Base-by-base conservation (phyloP, 305 asterid genomes). In the Petunia hybrid region DNA sequence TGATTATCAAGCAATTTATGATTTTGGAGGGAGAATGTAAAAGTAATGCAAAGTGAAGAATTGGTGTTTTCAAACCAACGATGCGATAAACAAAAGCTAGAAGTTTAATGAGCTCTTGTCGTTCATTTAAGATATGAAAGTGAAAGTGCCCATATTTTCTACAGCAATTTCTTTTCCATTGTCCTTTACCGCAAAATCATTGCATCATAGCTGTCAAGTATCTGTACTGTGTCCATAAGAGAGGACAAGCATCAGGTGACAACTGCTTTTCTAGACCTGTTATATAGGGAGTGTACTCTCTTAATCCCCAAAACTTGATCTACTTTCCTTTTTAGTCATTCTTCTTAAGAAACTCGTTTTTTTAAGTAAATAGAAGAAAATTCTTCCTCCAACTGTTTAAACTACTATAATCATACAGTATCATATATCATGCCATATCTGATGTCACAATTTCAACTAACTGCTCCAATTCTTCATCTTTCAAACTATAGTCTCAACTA, bases 231-330 rank as follows among this genome's bases (percentile, higher is more conserved):
- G 48, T 39, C 73, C 48, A 65, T 39, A 39, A 40, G 10, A 65
- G 10, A 74, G 64, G 48, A 38, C 64, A 74, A 74, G 78, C 48
- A 74, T 53, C 78, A 12, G 46, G 6, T 51, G 46, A 36, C 13
- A 53, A 36, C 64, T 74, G 64, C 46, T 74, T 53, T 53, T 74
- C 64, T 40, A 53, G 36, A 74, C 78, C 48, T 74, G 31, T 53
- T 51, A 74, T 36, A 51, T 8, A 39, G 36, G 48, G 36, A 53
- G 64, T 53, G 78, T 53, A 51, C 78, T 36, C 63, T 43, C 78
- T 73, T 6, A 51, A 73, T 73, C 78, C 64, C 78, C 64, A 73
- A 53, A 74, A 74, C 64, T 74, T 36, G 64, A 51, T 74, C 36
- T 74, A 4, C 38, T 53, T 38, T 35, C 60, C 78, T 6, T 48